phyloP scores from a whole-genome alignment of 768 basidiomycete species.

The Pisolithus albus region DNA sequence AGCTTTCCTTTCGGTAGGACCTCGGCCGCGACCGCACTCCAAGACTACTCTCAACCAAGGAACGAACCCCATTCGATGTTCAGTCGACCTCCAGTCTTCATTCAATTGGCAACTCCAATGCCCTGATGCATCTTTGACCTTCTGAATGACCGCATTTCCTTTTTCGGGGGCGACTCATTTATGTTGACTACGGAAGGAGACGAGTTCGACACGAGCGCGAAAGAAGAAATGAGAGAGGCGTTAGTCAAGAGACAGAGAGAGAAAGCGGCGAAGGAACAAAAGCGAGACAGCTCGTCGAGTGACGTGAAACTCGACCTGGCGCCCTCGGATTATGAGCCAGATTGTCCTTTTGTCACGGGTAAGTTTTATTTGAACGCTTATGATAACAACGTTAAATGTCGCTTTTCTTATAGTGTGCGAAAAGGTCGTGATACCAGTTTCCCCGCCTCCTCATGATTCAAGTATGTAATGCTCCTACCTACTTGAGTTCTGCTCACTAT shows the following conservation, averaged over 20 bases:
- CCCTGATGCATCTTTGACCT: slow-evolving; percentile 29
- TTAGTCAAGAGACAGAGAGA: slow-evolving; percentile 6
- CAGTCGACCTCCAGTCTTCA: slow-evolving; percentile 30
- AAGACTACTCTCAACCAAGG: not conserved
- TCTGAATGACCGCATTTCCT: slow-evolving; percentile 31
- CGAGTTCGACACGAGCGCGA: slow-evolving; percentile 19
- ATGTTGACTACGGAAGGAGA: slow-evolving; percentile 15
- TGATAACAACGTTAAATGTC: not conserved
- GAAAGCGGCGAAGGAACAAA: slow-evolving; percentile 1
- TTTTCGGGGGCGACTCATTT: slow-evolving; percentile 26
- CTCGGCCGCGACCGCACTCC: slow-evolving; percentile 8
- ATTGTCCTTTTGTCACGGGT: slow-evolving; percentile 1
- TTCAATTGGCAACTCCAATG: slow-evolving; percentile 30
- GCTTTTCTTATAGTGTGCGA: not conserved
- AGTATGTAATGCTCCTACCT: not conserved
- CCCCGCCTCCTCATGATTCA: not conserved
- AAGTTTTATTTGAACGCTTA: not conserved
- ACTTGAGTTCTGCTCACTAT: not conserved
- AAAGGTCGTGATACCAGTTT: not conserved
- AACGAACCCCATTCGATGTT: slow-evolving; percentile 21
- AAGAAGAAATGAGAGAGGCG: slow-evolving; percentile 18
- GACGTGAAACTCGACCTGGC: not conserved
- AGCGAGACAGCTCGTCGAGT: not conserved
- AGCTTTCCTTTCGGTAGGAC: slow-evolving; percentile 5
- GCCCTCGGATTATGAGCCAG: slow-evolving; percentile 1